phyloP scores from a whole-genome alignment of 345 rosid species.

The Salix exigua region DNA sequence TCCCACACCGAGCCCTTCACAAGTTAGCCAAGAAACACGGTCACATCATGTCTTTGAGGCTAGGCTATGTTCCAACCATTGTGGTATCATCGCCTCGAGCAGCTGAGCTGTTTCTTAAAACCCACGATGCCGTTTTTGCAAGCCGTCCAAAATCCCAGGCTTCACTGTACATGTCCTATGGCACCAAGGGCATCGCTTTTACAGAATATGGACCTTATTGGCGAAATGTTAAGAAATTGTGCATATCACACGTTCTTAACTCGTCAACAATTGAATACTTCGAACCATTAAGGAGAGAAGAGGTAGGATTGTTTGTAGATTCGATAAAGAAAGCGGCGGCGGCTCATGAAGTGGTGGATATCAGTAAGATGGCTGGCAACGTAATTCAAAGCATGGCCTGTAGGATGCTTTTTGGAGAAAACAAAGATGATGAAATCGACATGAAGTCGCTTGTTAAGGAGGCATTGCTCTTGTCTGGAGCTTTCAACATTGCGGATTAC shows the following conservation, averaged over 20 bases:
- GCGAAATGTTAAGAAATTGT: constrained; percentile 25
- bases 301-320: constrained; percentile 6
- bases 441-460: constrained; percentile 11
- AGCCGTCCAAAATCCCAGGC: constrained; percentile 28
- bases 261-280: constrained; percentile 26
- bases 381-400: constrained; percentile 14
- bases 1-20: constrained; percentile 17
- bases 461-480: constrained; percentile 9
- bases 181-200: constrained; percentile 22
- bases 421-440: constrained; percentile 3
- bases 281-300: constrained; percentile 18
- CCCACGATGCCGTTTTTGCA: constrained; percentile 8
- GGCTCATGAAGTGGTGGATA: constrained; percentile 8
- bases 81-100: constrained; percentile 43
- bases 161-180: background rate
- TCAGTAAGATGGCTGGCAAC: constrained; percentile 1
- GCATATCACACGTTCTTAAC: constrained; percentile 25
- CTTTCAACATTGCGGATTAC: constrained; percentile 27
- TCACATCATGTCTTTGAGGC: constrained; percentile 40
- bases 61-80: constrained; percentile 38
- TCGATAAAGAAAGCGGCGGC: background rate
- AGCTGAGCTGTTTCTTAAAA: constrained; percentile 24
- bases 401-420: constrained; percentile 20
- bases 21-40: constrained; percentile 35
- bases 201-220: constrained; percentile 28